Base-by-base conservation (phyloP, 1,139 yeast genomes). In the Kazachstania sp. region DNA sequence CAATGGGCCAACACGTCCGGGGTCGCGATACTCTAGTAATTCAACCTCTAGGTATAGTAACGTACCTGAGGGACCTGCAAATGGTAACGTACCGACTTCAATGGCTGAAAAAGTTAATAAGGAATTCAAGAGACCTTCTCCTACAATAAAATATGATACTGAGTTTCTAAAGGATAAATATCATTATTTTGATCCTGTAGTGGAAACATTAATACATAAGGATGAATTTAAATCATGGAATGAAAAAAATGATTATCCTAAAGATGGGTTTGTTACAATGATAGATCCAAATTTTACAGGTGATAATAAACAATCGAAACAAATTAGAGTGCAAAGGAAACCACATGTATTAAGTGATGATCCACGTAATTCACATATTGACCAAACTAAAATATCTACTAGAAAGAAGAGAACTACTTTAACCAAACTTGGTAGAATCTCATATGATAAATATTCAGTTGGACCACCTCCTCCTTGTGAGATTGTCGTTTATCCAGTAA, bases 391-490 rank as follows among this genome's bases (percentile, higher is more conserved):
- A 35, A 49, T 48, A 32, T 37, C 54, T 8, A 60, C 58, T 39
- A 63, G 66, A 37, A 67, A 63, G 42, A 51, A 58, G 2, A 65
- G 69, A 7, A 61, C 54, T 38, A 58, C 62, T 7, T 54, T 71
- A 26, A 65, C 81, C 26, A 76, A 79, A 0, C 69, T 75, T 35
- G 79, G 86, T 0, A 73, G 73, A 47, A 77, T 78, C 53, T 59
- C 68, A 3, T 82, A 71, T 58, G 95, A 88, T 63, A 74, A 78
- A 48, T 73, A 83, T 57, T 86, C 95, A 0, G 64, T 87, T 23
- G 95, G 95, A 0, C 82, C 83, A 0, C 79, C 82, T 12, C 96
- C 95, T 0, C 75, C 81, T 4, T 71, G 79, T 3, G 86, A 84
- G 57, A 64, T 88, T 36, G 76, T 87, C 2, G 71, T 87, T 6